A percentile compares a stretch with the other conserved stretches of the same genome.
Conservation (phyloP, 139 green algal species). For the Gonium pectorale region DNA sequence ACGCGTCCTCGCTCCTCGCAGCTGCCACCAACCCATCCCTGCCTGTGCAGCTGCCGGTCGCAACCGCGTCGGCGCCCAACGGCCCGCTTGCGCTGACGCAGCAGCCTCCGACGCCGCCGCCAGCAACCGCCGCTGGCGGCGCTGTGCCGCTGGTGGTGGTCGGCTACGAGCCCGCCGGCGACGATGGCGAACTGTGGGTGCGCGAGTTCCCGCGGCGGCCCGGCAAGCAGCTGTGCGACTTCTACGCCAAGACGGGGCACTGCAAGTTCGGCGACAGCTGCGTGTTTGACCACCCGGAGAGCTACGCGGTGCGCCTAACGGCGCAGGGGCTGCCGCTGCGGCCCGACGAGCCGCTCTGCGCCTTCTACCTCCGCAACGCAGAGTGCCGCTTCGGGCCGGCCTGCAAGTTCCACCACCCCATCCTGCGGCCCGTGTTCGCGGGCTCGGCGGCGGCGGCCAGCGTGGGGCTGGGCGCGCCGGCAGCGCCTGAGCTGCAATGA, state of each 20-base stretch:
- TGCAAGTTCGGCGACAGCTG: slow-evolving; percentile 90
- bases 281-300: slow-evolving; percentile 90
- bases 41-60: no score
- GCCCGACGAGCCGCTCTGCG: slow-evolving; percentile 76
- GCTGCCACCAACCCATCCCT: no score
- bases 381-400: slow-evolving; percentile 91
- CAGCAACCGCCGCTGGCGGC: not conserved
- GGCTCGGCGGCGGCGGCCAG: slow-evolving; percentile 45
- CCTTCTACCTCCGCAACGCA: slow-evolving; percentile 87
- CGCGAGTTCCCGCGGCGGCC: slow-evolving; percentile 75
- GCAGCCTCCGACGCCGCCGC: not conserved
- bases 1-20: no score
- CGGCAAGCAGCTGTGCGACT: slow-evolving; percentile 83
- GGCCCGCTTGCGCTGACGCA: no score
- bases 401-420: slow-evolving; percentile 96
- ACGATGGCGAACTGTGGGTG: slow-evolving; percentile 37
- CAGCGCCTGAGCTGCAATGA: no score
- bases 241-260: slow-evolving; percentile 90
- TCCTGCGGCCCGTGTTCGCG: slow-evolving; percentile 67
- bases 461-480: not conserved
- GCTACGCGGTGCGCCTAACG: slow-evolving; percentile 76
- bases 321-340: slow-evolving; percentile 76
- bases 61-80: no score
- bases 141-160: slow-evolving; percentile 48
- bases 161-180: slow-evolving; percentile 59